A percentile compares a stretch with the other conserved stretches of the same genome.
phyloP scores from a whole-genome alignment of 352 stramenopile genomes.

The Salisapilia sapeloensis region DNA sequence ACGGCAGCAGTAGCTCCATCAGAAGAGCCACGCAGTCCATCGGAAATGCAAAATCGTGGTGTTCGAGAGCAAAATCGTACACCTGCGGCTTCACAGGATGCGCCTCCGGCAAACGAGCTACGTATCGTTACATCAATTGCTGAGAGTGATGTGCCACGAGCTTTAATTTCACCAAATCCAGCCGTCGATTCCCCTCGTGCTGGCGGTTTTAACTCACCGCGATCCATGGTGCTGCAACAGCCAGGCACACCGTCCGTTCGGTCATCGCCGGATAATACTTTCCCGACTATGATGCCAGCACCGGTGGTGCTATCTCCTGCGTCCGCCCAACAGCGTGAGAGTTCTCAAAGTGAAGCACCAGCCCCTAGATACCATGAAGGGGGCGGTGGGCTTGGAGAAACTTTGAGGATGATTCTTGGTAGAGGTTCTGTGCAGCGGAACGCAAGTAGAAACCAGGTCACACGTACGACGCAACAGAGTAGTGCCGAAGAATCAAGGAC shows the following conservation, averaged over 20 bases:
- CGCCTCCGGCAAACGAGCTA: slow-evolving; percentile 41
- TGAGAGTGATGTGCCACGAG: slow-evolving; percentile 62
- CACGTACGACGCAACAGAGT: no score
- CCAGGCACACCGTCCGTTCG: slow-evolving; percentile 47
- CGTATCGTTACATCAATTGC: slow-evolving; percentile 67
- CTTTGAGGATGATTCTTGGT: slow-evolving; percentile 56
- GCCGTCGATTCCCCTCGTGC: slow-evolving; percentile 68
- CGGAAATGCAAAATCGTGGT: slow-evolving; percentile 71
- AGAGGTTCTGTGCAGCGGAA: no score
- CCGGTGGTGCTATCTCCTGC: slow-evolving; percentile 43
- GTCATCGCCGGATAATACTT: slow-evolving; percentile 30
- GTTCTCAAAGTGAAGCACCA: slow-evolving; percentile 11
- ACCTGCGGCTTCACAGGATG: slow-evolving; percentile 5
- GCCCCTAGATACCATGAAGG: slow-evolving; percentile 15
- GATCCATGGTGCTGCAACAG: slow-evolving; percentile 45
- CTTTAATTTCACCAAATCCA: slow-evolving; percentile 71
- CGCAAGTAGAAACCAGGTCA: no score
- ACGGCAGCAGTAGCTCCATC: slow-evolving; percentile 6
- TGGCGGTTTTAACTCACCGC: slow-evolving; percentile 59
- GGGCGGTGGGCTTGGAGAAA: slow-evolving; percentile 24
- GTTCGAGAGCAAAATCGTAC: slow-evolving; percentile 11
- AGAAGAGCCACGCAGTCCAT: slow-evolving; percentile 45
- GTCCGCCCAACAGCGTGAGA: slow-evolving; percentile 71
- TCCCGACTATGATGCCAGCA: slow-evolving; percentile 16
- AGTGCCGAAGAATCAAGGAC: no score